Evolutionary conservation across 2,329 filamentous ascomycete genomes (phyloP).

Genomic region (Colletotrichum viniferum): DNA sequence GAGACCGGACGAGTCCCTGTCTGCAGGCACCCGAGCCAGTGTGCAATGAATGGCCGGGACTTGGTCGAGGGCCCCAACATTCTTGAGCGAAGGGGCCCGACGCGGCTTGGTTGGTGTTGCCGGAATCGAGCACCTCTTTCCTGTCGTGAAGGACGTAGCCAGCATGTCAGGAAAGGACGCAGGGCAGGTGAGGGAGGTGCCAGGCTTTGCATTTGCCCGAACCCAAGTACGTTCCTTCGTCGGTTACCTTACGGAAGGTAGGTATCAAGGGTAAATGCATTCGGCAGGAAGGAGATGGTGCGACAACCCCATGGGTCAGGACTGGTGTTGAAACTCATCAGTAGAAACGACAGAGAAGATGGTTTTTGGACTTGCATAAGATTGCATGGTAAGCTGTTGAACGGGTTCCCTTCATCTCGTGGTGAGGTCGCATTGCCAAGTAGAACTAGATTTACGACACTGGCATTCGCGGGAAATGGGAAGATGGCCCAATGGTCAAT

Average conservation of each 20-base stretch:
- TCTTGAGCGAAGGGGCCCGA: background rate
- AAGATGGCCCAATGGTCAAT: background rate
- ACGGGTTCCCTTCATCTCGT: too few species aligned
- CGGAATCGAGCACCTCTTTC: background rate
- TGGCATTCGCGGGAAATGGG: too few species aligned
- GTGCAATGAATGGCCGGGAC: background rate
- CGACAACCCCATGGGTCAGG: background rate
- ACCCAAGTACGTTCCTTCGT: background rate
- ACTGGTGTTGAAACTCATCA: too few species aligned
- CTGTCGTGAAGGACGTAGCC: background rate
- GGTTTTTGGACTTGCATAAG: too few species aligned
- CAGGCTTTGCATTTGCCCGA: background rate
- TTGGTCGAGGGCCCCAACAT: background rate
- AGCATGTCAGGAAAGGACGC: background rate
- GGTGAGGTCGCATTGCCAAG: too few species aligned
- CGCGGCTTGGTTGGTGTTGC: background rate
- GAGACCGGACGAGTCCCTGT: background rate
- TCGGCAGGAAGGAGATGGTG: background rate
- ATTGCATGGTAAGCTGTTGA: too few species aligned
- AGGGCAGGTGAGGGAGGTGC: background rate
- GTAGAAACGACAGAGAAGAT: too few species aligned
- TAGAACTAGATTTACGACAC: too few species aligned
- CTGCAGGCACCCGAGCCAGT: background rate
- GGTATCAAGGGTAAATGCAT: background rate
- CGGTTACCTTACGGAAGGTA: background rate